phyloP scores from a whole-genome alignment of 179 eudicot species.

The Camellia oleifera region DNA sequence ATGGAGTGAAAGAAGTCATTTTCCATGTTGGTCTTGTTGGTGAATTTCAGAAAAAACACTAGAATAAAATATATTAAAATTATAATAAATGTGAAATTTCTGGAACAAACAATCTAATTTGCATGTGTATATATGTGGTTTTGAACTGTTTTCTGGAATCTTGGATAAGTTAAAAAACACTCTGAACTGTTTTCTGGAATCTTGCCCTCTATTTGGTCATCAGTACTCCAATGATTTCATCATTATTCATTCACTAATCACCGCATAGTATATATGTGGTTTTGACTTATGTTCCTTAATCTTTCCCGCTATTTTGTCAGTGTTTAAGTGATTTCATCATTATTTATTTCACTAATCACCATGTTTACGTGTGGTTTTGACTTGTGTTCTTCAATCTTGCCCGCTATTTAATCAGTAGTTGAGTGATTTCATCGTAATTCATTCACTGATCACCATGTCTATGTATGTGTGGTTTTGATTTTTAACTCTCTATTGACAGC shows the following conservation, averaged over 20 bases:
- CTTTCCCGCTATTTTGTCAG: neutral
- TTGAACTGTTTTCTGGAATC: no score
- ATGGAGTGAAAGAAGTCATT: neutral
- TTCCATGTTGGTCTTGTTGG: no score
- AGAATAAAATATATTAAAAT: no score
- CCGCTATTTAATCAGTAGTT: neutral
- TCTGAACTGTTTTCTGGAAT: neutral
- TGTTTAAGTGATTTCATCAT: neutral
- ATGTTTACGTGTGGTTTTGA: neutral
- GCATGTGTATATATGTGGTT: no score
- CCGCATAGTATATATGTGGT: neutral
- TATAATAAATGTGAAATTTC: no score
- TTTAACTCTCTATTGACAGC: slow-evolving; percentile 31
- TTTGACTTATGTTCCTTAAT: neutral
- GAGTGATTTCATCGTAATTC: neutral
- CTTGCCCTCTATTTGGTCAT: neutral
- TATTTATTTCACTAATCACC: neutral
- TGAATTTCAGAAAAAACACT: no score
- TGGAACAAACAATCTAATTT: no score
- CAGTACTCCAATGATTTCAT: neutral
- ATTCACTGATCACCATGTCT: neutral
- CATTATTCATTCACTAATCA: neutral
- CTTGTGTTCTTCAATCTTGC: neutral
- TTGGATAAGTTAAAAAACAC: neutral
- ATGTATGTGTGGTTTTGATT: neutral